phyloP scores from a whole-genome alignment of 1,284 basidiomycete species.

The Malassezia japonica region DNA sequence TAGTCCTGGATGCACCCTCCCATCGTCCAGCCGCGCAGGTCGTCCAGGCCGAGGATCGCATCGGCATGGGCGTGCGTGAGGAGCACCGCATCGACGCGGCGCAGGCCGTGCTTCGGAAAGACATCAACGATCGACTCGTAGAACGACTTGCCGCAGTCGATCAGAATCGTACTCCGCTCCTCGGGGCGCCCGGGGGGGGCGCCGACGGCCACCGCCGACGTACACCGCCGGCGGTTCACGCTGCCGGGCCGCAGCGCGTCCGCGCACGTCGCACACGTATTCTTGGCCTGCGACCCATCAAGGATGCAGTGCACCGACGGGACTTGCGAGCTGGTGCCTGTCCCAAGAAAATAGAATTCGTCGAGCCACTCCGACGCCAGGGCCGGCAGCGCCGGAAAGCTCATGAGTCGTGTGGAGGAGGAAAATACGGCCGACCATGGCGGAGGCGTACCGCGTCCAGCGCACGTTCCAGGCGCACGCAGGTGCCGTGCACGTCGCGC shows the following conservation, averaged over 20 bases:
- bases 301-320: slow-evolving; percentile 38
- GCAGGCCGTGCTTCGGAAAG: slow-evolving; percentile 26
- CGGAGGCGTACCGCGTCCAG: background rate
- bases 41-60: slow-evolving; percentile 40
- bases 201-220: slow-evolving; percentile 25
- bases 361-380: slow-evolving; percentile 27
- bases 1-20: slow-evolving; percentile 27
- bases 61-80: slow-evolving; percentile 45
- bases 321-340: slow-evolving; percentile 40
- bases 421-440: background rate
- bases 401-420: background rate
- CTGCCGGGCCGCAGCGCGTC: slow-evolving; percentile 31
- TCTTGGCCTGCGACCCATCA: too few species aligned
- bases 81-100: slow-evolving; percentile 33
- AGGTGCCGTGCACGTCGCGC: slow-evolving; percentile 43
- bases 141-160: slow-evolving; percentile 46
- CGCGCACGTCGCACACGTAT: slow-evolving; percentile 27
- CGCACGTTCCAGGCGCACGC: slow-evolving; percentile 30
- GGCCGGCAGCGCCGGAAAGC: slow-evolving; percentile 1
- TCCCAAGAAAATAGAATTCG: slow-evolving; percentile 36
- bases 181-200: slow-evolving; percentile 11
- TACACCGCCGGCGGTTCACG: slow-evolving; percentile 37
- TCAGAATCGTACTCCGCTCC: slow-evolving; percentile 27
- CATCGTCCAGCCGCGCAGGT: slow-evolving; percentile 43
- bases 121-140: slow-evolving; percentile 27